Percentiles rank a stretch among this genome's conserved stretches.
These are phyloP conservation scores for Chlorella sp. DNA, from an alignment of 139 green algal species.

Conservation along the genomic window DNA sequence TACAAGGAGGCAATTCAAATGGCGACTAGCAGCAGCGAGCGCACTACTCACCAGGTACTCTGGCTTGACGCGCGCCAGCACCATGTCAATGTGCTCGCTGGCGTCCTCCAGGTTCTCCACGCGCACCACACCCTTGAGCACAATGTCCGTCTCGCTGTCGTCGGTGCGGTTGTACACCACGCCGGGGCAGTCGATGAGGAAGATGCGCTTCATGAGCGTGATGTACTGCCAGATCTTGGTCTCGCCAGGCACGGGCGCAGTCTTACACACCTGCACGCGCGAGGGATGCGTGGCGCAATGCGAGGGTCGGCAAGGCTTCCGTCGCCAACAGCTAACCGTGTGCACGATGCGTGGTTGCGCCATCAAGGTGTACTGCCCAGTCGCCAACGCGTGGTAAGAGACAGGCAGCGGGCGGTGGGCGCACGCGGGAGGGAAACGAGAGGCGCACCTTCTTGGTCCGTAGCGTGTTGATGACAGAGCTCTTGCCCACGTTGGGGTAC, in stretches of 20 bases:
- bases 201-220: slow-evolving; percentile 98
- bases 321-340: no score
- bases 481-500: slow-evolving; percentile 99
- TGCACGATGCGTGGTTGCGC: no score
- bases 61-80: slow-evolving; percentile 76
- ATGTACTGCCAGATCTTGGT: slow-evolving; percentile 99
- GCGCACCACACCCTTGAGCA: slow-evolving; percentile 96
- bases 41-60: slow-evolving; percentile 71
- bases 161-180: slow-evolving; percentile 88
- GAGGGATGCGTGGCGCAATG: no score
- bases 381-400: no score
- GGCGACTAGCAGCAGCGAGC: background rate
- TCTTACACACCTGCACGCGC: slow-evolving; percentile 82
- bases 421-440: no score
- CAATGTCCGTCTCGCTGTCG: slow-evolving; percentile 79
- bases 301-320: no score
- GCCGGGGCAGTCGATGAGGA: slow-evolving; percentile 98
- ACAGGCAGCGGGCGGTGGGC: no score
- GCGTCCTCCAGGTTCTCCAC: slow-evolving; percentile 92
- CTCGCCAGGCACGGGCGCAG: slow-evolving; percentile 92
- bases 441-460: slow-evolving; percentile 73
- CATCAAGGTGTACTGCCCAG: no score
- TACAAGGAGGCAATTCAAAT: background rate
- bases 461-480: slow-evolving; percentile 98
- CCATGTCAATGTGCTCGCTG: slow-evolving; percentile 67